Conservation (phyloP, 371 early-diverging fungal species). For the Mucor irregularis region DNA sequence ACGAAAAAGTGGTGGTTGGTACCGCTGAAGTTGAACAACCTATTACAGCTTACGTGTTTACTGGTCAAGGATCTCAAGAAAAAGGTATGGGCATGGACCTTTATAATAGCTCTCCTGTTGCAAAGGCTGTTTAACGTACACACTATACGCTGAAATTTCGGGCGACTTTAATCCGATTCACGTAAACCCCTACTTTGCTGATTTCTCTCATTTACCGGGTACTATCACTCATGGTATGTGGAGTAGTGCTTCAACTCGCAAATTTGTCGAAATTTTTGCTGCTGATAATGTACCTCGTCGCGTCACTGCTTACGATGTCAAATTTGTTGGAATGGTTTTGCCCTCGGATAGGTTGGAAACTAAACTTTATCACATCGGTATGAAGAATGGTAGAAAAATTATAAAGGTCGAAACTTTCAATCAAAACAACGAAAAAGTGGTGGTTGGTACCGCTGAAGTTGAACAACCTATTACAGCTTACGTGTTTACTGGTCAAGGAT, state of each 20-base stretch:
- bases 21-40: slow-evolving; percentile 94
- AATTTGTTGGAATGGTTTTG: slow-evolving; percentile 85
- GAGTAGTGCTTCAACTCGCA: slow-evolving; percentile 93
- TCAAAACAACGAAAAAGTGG: slow-evolving; percentile 83
- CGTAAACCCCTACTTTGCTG: slow-evolving; percentile 95
- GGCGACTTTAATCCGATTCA: slow-evolving; percentile 96
- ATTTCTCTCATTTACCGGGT: slow-evolving; percentile 87
- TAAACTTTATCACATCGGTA: slow-evolving; percentile 92
- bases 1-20: slow-evolving; percentile 86
- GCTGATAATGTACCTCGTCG: slow-evolving; percentile 94
- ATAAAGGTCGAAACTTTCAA: slow-evolving; percentile 91
- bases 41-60: slow-evolving; percentile 90
- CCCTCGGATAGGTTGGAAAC: slow-evolving; percentile 87
- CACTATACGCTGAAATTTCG: too few species aligned
- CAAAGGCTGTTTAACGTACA: slow-evolving; percentile 84
- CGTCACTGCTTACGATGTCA: slow-evolving; percentile 79
- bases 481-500: slow-evolving; percentile 97
- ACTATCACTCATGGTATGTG: slow-evolving; percentile 99
- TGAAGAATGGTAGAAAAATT: slow-evolving; percentile 96
- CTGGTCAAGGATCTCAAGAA: slow-evolving; percentile 97
- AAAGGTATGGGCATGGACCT: slow-evolving; percentile 97
- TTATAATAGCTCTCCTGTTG: slow-evolving; percentile 82
- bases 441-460: slow-evolving; percentile 92
- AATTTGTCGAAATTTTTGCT: slow-evolving; percentile 93
- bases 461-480: slow-evolving; percentile 91